Evolutionary conservation across 352 stramenopile genomes (phyloP), one percentile per base, ranked within the genome.

Genomic region (Pythium utonaiense): DNA sequence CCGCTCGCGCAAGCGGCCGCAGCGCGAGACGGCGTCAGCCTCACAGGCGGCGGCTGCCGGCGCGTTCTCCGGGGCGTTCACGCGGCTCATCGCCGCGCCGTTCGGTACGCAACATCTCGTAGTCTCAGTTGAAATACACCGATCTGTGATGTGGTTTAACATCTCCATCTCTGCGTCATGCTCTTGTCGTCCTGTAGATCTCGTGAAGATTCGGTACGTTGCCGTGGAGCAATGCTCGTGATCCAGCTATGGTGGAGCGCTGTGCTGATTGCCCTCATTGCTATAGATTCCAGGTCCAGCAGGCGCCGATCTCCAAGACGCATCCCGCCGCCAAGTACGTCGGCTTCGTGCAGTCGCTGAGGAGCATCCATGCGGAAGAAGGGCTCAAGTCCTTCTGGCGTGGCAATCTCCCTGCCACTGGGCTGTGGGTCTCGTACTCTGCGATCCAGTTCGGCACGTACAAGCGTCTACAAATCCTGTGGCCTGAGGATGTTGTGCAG

Each of bases 341-440:
- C 1, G 63, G 75, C 10, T 50, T 94, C 17, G 6, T 76, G 19
- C 77, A 89, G 49, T 79, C 86, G 22, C 59, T 91, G 34, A 50
- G 60, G 7, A 88, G 77, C 56, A 88, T 95, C 56, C 84, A 91
- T 58, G 68, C 67, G 7, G 86, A 95, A 66, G 86, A 95, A 80
- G 86, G 86, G 1, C 47, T 91, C 48, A 72, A 73, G 50, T 87
- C 77, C 50, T 93, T 95, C 60, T 95, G 86, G 86, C 80, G 86
- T 1, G 86, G 86, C 25, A 95, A 95, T 47, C 52, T 93, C 38
- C 76, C 83, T 6, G 86, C 86, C 8, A 86, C 83, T 10, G 73
- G 69, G 1, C 80, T 95, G 14, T 95, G 86, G 86, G 66, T 93
- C 40, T 83, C 82, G 55, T 95, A 95, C 69, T 92, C 83, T 28